A percentile compares a stretch with the other conserved stretches of the same genome.
Conservation (phyloP, 2,329 filamentous ascomycete species). For the Xylariaceae sp. region DNA sequence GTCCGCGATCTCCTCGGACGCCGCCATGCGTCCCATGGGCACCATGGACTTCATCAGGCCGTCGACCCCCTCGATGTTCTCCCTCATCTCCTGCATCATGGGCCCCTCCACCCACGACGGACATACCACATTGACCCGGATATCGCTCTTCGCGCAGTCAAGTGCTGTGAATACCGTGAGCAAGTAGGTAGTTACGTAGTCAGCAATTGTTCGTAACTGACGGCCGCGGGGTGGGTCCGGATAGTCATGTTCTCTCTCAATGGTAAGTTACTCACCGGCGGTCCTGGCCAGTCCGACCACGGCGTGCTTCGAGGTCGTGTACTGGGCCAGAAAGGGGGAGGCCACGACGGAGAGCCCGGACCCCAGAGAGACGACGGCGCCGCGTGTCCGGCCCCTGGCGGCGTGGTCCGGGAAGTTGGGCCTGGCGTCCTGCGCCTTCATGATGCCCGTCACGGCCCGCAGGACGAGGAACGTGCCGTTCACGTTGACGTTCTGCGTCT, state of each 20-base stretch:
- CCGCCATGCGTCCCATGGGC: conserved; percentile 5
- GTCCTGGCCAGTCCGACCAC: conserved; percentile 10
- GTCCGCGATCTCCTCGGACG: conserved; percentile 6
- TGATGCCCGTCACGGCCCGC: background rate
- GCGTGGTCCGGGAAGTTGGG: conserved; percentile 2
- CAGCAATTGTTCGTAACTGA: background rate
- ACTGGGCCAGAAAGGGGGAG: conserved; percentile 2
- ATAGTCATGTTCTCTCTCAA: background rate
- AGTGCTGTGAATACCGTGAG: conserved; percentile 6
- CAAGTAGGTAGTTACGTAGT: background rate
- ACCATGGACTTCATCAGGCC: conserved; percentile 8
- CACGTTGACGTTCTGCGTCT: conserved; percentile 9
- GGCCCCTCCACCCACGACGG: conserved; percentile 12
- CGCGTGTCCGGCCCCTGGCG: conserved; percentile 7
- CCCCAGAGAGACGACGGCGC: conserved; percentile 11
- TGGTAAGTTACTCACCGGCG: conserved; percentile 7
- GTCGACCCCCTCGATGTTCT: conserved; percentile 3
- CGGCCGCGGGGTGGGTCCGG: too few species aligned
- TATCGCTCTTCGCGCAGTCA: conserved; percentile 7
- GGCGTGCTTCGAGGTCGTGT: conserved; percentile 15
- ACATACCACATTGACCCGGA: conserved; percentile 14
- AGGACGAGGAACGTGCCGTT: conserved; percentile 12
- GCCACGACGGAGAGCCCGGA: conserved; percentile 6
- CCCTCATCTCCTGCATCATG: conserved; percentile 3
- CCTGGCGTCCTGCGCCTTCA: conserved; percentile 12